These are phyloP conservation scores for Podospora sp. DNA, from an alignment of 495 filamentous ascomycete species.

Conservation along the genomic window DNA sequence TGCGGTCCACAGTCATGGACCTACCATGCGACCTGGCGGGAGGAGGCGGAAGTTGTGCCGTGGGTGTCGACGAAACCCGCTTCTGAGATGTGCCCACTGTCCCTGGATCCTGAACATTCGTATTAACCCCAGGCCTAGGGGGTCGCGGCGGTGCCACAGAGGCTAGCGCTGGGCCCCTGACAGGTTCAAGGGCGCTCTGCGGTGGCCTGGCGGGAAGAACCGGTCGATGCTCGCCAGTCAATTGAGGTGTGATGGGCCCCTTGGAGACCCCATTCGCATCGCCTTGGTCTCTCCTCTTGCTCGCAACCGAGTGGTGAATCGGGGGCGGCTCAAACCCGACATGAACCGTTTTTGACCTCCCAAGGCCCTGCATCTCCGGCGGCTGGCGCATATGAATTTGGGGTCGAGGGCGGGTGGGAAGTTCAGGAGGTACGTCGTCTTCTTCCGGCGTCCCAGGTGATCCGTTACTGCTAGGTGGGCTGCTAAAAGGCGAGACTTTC, in stretches of 20 bases:
- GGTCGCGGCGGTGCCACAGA: slow-evolving; percentile 51
- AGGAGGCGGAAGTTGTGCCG: slow-evolving; percentile 45
- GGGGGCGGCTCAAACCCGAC: slow-evolving; percentile 51
- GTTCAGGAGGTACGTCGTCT: slow-evolving; percentile 45
- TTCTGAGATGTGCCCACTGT: slow-evolving; percentile 43
- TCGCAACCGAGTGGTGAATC: slow-evolving; percentile 49
- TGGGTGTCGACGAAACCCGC: slow-evolving; percentile 53
- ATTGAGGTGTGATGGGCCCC: slow-evolving; percentile 34
- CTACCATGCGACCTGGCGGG: slow-evolving; percentile 47
- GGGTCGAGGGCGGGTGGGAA: slow-evolving; percentile 44
- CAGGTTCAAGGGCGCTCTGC: slow-evolving; percentile 37
- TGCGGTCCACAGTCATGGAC: slow-evolving; percentile 53
- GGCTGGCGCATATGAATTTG: slow-evolving; percentile 15
- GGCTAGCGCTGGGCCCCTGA: slow-evolving; percentile 23
- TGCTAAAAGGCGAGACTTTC: slow-evolving; percentile 81
- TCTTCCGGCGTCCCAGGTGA: slow-evolving; percentile 48
- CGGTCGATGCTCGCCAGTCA: slow-evolving; percentile 56
- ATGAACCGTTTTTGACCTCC: slow-evolving; percentile 35
- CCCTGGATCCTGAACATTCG: slow-evolving; percentile 34
- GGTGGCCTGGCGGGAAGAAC: slow-evolving; percentile 61
- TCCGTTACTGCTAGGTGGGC: slow-evolving; percentile 78
- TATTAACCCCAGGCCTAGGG: slow-evolving; percentile 44
- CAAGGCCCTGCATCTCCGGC: slow-evolving; percentile 22
- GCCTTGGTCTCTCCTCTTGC: slow-evolving; percentile 41
- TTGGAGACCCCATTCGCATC: slow-evolving; percentile 41